A percentile compares a stretch with the other conserved stretches of the same genome.
Conservation (phyloP, 164 flowering plant genomes). For the Akebia trifoliata region DNA sequence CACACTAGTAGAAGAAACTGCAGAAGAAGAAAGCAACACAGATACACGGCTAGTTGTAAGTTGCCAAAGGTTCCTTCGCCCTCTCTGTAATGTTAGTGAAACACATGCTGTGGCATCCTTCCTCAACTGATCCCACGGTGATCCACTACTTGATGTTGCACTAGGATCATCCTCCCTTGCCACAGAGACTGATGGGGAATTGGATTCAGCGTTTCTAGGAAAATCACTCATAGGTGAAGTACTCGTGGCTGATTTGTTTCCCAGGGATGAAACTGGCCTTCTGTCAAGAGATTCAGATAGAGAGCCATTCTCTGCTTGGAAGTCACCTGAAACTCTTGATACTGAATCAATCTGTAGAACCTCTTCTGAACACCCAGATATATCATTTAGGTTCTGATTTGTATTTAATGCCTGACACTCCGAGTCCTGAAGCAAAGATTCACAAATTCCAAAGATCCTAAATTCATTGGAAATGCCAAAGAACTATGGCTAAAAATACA, state of each 20-base stretch:
- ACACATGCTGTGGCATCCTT: constrained; percentile 73
- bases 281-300: constrained; percentile 23
- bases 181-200: constrained; percentile 20
- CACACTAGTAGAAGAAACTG: constrained; percentile 74
- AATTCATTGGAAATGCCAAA: not conserved
- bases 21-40: constrained; percentile 76
- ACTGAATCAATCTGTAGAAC: constrained; percentile 25
- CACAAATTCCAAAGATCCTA: constrained; percentile 6
- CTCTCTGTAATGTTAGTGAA: constrained; percentile 78
- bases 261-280: constrained; percentile 16
- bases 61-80: constrained; percentile 94
- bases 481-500: not conserved
- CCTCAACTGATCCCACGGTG: constrained; percentile 82
- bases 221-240: constrained; percentile 17
- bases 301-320: constrained; percentile 21
- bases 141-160: constrained; percentile 65
- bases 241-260: constrained; percentile 19
- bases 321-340: constrained; percentile 12
- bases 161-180: constrained; percentile 35
- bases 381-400: constrained; percentile 22
- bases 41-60: constrained; percentile 86
- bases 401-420: constrained; percentile 19
- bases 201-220: constrained; percentile 20
- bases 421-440: constrained; percentile 31
- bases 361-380: constrained; percentile 21